Percentiles rank a stretch among this genome's conserved stretches.
Conservation (phyloP, 2,329 filamentous ascomycete genomes). For the Magnaporthiopsis rhizophila region DNA sequence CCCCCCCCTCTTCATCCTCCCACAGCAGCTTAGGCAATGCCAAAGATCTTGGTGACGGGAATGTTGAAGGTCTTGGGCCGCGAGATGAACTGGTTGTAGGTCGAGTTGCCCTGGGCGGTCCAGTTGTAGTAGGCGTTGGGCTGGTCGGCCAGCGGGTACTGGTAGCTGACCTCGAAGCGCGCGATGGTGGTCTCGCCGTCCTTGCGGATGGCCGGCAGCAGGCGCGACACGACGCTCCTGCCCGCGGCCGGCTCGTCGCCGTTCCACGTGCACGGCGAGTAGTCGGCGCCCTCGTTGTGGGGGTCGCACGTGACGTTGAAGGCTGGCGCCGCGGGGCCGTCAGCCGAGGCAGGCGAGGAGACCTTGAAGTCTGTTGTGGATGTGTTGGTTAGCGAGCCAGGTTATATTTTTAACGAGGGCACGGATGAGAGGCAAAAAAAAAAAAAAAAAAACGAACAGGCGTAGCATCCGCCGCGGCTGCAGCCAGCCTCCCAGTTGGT, state of each 20-base stretch:
- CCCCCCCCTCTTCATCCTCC: too few species aligned
- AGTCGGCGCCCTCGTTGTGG: neutral
- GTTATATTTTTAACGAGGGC: too few species aligned
- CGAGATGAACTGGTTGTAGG: neutral
- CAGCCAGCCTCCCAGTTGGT: slow-evolving; percentile 10
- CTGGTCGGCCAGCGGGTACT: neutral
- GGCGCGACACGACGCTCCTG: neutral
- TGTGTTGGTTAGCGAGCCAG: too few species aligned
- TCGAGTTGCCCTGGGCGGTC: neutral
- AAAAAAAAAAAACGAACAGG: slow-evolving; percentile 5
- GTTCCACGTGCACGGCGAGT: neutral
- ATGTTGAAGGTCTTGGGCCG: neutral
- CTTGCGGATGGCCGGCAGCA: neutral
- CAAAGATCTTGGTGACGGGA: slow-evolving; percentile 4
- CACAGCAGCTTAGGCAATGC: neutral
- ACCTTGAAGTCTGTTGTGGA: neutral
- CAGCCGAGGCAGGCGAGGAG: neutral
- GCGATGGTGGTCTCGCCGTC: neutral
- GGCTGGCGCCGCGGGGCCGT: neutral
- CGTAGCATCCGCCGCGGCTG: slow-evolving; percentile 7
- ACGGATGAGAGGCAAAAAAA: neutral
- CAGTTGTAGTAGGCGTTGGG: slow-evolving; percentile 5
- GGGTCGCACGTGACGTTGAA: neutral
- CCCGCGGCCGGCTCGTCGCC: slow-evolving; percentile 1
- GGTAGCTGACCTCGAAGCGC: neutral